phyloP scores from a whole-genome alignment of 306 rosid species.

The Gastrolobium villosum region DNA sequence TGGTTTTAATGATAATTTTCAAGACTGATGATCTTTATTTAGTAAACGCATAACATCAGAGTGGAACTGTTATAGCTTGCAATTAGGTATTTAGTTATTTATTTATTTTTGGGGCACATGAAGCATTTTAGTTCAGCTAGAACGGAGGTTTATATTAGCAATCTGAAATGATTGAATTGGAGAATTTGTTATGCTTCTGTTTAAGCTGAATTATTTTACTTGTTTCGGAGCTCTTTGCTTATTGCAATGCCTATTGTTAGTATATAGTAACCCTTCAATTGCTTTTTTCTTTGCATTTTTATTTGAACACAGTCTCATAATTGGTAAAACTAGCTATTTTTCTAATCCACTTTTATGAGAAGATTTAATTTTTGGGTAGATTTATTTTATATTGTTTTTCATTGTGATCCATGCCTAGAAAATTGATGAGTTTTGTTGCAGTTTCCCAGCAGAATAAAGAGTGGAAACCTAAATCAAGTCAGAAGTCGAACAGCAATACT shows the following conservation, averaged over 20 bases:
- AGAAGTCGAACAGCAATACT: constrained; percentile 64
- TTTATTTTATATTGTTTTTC: constrained; percentile 32
- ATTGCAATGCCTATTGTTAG: background rate
- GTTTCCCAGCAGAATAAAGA: constrained; percentile 87
- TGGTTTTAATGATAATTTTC: constrained; percentile 20
- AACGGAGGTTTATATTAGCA: background rate
- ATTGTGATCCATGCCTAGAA: constrained; percentile 37
- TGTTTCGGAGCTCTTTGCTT: constrained; percentile 7
- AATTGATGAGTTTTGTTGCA: constrained; percentile 61
- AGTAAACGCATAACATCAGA: background rate
- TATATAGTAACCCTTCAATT: background rate
- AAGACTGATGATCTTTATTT: constrained; percentile 1
- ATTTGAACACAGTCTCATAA: background rate
- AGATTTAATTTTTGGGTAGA: background rate
- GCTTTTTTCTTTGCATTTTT: background rate
- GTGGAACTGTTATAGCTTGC: constrained; percentile 24
- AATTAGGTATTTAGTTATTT: background rate
- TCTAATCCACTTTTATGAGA: background rate
- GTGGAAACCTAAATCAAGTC: constrained; percentile 98
- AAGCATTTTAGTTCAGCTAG: background rate
- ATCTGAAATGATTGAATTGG: background rate
- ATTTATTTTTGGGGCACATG: background rate
- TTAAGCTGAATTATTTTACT: background rate
- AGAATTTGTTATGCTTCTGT: background rate
- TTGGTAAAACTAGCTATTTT: background rate